These are phyloP conservation scores for Vachellia pachyceras DNA, from an alignment of 306 rosid genomes.

Conservation along the genomic window DNA sequence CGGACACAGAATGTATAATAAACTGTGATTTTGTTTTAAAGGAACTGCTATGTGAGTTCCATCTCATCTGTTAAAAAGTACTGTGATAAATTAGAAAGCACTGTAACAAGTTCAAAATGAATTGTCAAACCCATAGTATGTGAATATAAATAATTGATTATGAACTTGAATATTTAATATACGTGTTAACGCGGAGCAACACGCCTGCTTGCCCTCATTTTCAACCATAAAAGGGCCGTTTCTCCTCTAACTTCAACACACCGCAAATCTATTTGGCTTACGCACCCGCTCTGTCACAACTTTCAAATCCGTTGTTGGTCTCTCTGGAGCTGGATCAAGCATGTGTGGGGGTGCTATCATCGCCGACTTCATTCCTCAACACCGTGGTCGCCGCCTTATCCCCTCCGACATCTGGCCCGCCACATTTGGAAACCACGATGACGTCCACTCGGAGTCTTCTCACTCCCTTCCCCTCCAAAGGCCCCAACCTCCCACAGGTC, in stretches of 20 bases:
- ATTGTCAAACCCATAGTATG: background rate
- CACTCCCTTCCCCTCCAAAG: constrained; percentile 36
- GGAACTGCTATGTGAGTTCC: no score
- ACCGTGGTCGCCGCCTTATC: constrained; percentile 47
- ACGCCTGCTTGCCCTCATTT: background rate
- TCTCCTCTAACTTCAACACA: background rate
- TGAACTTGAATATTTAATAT: background rate
- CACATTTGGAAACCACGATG: constrained; percentile 41
- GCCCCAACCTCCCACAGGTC: constrained; percentile 54
- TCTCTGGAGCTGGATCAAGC: background rate
- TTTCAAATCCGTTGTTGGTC: background rate
- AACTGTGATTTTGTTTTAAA: no score
- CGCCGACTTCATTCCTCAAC: constrained; percentile 65
- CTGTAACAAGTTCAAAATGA: background rate
- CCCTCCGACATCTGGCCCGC: constrained; percentile 68
- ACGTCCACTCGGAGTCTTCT: constrained; percentile 33
- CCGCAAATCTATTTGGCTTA: background rate
- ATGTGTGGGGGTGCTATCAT: constrained; percentile 94
- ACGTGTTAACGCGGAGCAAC: background rate
- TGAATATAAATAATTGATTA: no score
- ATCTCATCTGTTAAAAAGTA: no score
- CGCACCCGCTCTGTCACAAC: background rate
- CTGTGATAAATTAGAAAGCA: background rate
- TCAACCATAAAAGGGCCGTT: background rate
- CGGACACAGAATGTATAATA: no score